A percentile compares a stretch with the other conserved stretches of the same genome.
Evolutionary conservation across 202 grass and related monocot species (phyloP).

Genomic region (Sporobolus alterniflorus): DNA sequence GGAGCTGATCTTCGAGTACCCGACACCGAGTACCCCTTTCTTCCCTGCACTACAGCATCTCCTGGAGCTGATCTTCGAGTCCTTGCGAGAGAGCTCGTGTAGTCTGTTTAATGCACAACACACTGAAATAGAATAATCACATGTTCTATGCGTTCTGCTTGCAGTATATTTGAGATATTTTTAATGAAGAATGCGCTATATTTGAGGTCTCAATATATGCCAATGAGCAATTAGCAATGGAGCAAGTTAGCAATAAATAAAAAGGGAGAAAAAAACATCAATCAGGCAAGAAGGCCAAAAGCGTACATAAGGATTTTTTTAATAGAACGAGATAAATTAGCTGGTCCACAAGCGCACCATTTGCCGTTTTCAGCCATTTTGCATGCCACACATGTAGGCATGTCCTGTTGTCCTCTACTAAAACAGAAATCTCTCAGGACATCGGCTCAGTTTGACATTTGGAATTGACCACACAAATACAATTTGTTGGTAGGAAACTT

Average conservation of each 20-base stretch:
- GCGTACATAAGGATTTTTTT: not conserved
- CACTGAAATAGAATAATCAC: too few relatives aligned
- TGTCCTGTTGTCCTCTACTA: slow-evolving; percentile 14
- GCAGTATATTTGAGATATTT: too few relatives aligned
- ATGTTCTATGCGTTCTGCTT: too few relatives aligned
- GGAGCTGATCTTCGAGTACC: too few relatives aligned
- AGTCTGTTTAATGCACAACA: too few relatives aligned
- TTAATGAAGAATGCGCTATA: not conserved
- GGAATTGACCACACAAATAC: slow-evolving; percentile 8
- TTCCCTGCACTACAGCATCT: not conserved
- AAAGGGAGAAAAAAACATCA: not conserved
- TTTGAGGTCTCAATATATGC: not conserved
- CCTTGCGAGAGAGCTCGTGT: not conserved
- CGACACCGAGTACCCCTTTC: not conserved
- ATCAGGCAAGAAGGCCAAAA: slow-evolving; percentile 7
- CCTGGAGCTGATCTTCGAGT: not conserved
- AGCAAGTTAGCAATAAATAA: not conserved
- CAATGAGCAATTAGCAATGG: not conserved
- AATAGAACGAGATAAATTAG: slow-evolving; percentile 39
- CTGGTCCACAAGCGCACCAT: slow-evolving; percentile 20
- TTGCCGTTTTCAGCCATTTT: slow-evolving; percentile 2
- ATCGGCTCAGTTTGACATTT: slow-evolving; percentile 45
- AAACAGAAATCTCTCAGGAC: slow-evolving; percentile 9
- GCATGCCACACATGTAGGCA: slow-evolving; percentile 27
- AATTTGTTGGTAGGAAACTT: not conserved